Evolutionary conservation across 2,329 filamentous ascomycete genomes (phyloP), one percentile per base, ranked within the genome.

Genomic region (Colletotrichum siamense): DNA sequence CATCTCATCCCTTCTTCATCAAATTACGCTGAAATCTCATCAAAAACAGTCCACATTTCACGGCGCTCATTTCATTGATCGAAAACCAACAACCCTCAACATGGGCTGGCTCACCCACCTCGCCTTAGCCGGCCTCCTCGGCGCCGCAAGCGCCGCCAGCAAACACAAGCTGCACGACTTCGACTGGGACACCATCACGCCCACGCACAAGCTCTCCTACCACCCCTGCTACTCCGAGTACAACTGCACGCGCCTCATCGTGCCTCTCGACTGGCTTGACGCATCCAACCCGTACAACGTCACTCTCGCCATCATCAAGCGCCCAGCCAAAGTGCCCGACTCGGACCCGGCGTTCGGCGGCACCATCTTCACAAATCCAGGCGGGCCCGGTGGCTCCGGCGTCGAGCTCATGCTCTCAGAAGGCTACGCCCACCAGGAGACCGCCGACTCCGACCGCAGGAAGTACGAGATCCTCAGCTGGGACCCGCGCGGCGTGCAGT

Each of bases 381-480:
- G 88, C 57, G 88, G 88, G 0, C 87, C 87, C 0, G 86, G 87
- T 32, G 84, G 81, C 24, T 86, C 85, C 1, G 87, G 88, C 10
- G 82, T 87, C 4, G 44, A 34, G 0, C 77, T 83, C 15, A 36
- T 84, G 8, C 78, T 83, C 9, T 5, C 7, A 2, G 52, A 30
- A 4, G 86, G 82, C n/a, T 72, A 63, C 4, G 72, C 79, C 9
- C 62, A 79, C 6, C 73, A 73, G 8, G 57, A 32, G 5, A 69
- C 62, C 39, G 70, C 64, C 34, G 82, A 84, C 59, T 79, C 80
- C 5, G 81, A 80, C 24, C 78, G 75, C 30, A 81, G 80, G 8
- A 84, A 86, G 75, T 87, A 87, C 57, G 86, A 87, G 70, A 82
- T 88, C 18, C 77, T 89, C 6, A 84, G 84, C 8, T 89, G 87